Evolutionary conservation across 1,284 basidiomycete species (phyloP).

Genomic region (Cutaneotrichosporon curvatum): DNA sequence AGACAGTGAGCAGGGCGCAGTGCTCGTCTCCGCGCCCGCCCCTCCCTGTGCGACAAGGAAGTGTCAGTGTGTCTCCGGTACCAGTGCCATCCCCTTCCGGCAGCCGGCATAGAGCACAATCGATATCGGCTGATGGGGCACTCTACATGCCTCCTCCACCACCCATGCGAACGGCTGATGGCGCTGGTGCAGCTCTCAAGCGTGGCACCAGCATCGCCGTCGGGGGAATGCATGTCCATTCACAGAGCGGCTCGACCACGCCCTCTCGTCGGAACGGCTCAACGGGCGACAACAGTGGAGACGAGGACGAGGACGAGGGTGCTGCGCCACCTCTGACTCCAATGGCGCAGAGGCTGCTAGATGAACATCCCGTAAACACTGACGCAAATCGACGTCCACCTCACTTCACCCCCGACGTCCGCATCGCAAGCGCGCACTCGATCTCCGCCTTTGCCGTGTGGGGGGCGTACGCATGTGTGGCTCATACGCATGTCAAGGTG

Average conservation of each 20-base stretch:
- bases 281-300: conserved; percentile 7
- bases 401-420: conserved; percentile 40
- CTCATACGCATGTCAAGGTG: conserved; percentile 58
- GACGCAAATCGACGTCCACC: conserved; percentile 75
- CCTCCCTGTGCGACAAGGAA: conserved; percentile 8
- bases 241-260: background rate
- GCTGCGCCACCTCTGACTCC: conserved; percentile 15
- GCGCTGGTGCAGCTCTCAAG: background rate
- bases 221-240: too few species aligned
- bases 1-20: conserved; percentile 14
- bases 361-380: conserved; percentile 71
- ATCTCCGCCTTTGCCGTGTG: conserved; percentile 55
- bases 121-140: conserved; percentile 1
- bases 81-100: too few species aligned
- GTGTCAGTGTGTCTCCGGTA: too few species aligned
- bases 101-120: background rate
- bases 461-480: conserved; percentile 59
- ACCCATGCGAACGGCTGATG: conserved; percentile 13
- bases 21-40: background rate
- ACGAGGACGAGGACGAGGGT: conserved; percentile 32
- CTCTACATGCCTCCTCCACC: conserved; percentile 14
- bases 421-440: conserved; percentile 37
- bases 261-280: background rate
- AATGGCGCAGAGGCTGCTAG: conserved; percentile 44
- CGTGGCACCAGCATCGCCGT: conserved; percentile 1